Evolutionary conservation across 306 rosid species (phyloP).

Genomic region (Dalbergia cochinchinensis): DNA sequence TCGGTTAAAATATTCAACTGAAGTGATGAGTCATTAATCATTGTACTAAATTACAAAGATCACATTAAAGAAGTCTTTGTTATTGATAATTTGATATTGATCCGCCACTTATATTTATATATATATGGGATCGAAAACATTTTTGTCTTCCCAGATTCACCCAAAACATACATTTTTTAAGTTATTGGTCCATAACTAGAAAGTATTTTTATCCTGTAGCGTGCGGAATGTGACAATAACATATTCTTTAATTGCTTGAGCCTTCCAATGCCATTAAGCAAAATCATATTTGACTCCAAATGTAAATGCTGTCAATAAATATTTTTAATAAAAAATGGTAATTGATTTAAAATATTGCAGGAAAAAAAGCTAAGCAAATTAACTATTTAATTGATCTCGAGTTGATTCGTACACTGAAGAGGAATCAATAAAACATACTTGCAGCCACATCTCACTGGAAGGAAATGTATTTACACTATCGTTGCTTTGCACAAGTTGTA

Average conservation of each 20-base stretch:
- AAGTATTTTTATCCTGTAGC: conserved; percentile 10
- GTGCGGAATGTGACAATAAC: conserved; percentile 29
- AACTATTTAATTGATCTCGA: not conserved
- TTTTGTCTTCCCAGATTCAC: conserved; percentile 19
- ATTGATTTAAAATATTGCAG: conserved; percentile 1
- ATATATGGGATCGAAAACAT: not conserved
- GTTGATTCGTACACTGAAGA: conserved; percentile 10
- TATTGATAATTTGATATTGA: not conserved
- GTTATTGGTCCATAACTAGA: conserved; percentile 23
- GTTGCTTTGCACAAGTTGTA: conserved; percentile 11
- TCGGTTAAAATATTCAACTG: not conserved
- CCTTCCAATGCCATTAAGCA: not conserved
- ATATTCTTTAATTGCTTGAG: not conserved
- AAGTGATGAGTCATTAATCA: not conserved
- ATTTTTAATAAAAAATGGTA: conserved; percentile 1
- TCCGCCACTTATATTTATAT: not conserved
- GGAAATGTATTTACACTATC: not conserved
- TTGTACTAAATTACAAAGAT: not conserved
- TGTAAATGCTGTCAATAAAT: not conserved
- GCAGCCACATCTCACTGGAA: conserved; percentile 4
- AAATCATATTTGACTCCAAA: conserved; percentile 18
- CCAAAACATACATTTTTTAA: conserved; percentile 1
- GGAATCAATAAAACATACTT: conserved; percentile 23
- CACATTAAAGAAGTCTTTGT: not conserved
- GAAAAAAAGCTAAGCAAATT: not conserved